phyloP scores from a whole-genome alignment of 352 stramenopile species.

The Phytophthora megakarya region DNA sequence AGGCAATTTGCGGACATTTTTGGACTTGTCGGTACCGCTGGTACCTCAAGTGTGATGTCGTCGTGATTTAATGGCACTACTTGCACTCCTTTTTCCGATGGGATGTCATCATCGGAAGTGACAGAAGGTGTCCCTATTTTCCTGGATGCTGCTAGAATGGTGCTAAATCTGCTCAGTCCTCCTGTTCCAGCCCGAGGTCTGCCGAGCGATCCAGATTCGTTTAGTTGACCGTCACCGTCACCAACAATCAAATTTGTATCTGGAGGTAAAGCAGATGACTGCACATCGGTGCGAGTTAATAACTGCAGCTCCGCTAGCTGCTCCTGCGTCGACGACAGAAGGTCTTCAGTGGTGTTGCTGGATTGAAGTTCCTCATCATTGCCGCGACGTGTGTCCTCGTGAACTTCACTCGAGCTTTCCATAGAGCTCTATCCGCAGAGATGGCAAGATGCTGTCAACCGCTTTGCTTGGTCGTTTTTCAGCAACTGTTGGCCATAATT shows the following conservation, averaged over 20 bases:
- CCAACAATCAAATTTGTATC: not conserved
- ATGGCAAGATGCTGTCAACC: not conserved
- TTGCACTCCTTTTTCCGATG: not conserved
- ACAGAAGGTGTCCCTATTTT: conserved; percentile 16
- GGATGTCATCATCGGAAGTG: not conserved
- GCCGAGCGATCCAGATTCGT: conserved; percentile 5
- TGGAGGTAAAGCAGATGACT: conserved; percentile 9
- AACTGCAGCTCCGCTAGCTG: conserved; percentile 55
- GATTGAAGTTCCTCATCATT: conserved; percentile 13
- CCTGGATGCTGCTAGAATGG: conserved; percentile 26
- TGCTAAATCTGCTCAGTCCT: conserved; percentile 28
- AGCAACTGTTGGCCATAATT: conserved; percentile 33
- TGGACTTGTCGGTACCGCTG: not conserved
- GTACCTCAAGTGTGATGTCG: conserved; percentile 1
- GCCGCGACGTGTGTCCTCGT: conserved; percentile 16
- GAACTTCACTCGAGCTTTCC: conserved; percentile 8
- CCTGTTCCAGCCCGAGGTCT: conserved; percentile 4
- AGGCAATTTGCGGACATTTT: conserved; percentile 12
- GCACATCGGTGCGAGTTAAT: conserved; percentile 44
- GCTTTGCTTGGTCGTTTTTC: conserved; percentile 11
- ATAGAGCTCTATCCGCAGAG: conserved; percentile 16
- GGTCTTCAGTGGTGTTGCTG: conserved; percentile 19
- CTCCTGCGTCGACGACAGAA: conserved; percentile 20
- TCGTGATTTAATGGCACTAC: conserved; percentile 8
- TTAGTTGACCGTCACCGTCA: not conserved